Evolutionary conservation across 192 early-diverging fungal genomes (phyloP).

Genomic region (Piromyces sp.): DNA sequence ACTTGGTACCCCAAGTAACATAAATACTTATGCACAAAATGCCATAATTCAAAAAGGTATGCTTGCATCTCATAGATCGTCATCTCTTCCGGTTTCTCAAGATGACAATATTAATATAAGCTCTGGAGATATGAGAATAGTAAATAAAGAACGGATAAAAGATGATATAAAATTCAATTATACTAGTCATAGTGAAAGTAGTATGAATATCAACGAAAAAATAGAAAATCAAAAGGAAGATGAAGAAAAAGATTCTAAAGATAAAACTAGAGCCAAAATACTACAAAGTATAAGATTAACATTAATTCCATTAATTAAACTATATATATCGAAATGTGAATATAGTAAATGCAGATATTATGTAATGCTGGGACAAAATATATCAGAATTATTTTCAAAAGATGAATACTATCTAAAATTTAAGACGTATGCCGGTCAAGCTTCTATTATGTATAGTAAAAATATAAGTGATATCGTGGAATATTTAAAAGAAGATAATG

Average conservation of each 20-base stretch:
- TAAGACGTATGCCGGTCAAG: conserved; percentile 8
- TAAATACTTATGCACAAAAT: not conserved
- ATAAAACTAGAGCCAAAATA: not conserved
- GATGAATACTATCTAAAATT: conserved; percentile 17
- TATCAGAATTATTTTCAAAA: conserved; percentile 12
- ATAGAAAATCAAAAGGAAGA: not conserved
- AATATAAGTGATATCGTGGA: conserved; percentile 8
- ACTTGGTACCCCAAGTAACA: not conserved
- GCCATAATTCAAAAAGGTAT: not conserved
- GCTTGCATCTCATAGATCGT: not conserved
- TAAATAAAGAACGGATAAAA: not conserved
- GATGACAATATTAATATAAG: not conserved
- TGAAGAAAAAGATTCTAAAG: not conserved
- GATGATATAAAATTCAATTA: not conserved
- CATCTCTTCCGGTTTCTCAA: not conserved
- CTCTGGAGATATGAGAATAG: not conserved
- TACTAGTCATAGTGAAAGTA: not conserved
- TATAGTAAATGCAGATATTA: not conserved
- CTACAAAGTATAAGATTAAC: not conserved
- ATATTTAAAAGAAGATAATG: conserved; percentile 14
- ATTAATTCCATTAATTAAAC: not conserved
- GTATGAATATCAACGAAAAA: not conserved
- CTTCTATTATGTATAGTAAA: not conserved
- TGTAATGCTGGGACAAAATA: not conserved
- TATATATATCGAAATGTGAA: not conserved